These are phyloP conservation scores for Sarocladium strictum DNA, from an alignment of 2,329 filamentous ascomycete species.

Conservation along the genomic window DNA sequence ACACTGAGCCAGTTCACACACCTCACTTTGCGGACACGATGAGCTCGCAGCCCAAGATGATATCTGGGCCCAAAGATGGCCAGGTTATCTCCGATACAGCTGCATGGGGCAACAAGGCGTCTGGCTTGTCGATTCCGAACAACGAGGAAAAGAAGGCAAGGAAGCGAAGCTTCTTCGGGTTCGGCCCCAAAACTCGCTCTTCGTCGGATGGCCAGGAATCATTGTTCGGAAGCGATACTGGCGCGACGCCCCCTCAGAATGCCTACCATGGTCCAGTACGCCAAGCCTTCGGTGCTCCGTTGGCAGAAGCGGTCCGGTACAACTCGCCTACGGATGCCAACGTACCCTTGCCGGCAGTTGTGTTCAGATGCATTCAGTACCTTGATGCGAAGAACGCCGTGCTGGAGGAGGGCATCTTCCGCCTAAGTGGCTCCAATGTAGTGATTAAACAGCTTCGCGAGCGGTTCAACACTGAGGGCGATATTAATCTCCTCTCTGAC, in stretches of 20 bases:
- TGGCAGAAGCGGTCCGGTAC: constrained; percentile 80
- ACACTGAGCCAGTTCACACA: not conserved
- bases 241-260: constrained; percentile 35
- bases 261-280: constrained; percentile 50
- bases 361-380: constrained; percentile 94
- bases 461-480: constrained; percentile 87
- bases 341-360: constrained; percentile 79
- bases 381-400: constrained; percentile 75
- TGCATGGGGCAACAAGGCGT: constrained; percentile 79
- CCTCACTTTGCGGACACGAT: constrained; percentile 21
- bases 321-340: constrained; percentile 68
- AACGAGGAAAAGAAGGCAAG: constrained; percentile 72
- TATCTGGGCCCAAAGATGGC: constrained; percentile 81
- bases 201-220: constrained; percentile 55
- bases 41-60: constrained; percentile 43
- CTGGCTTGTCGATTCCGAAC: constrained; percentile 38
- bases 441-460: constrained; percentile 88
- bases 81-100: constrained; percentile 75
- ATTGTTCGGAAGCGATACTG: constrained; percentile 43
- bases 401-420: constrained; percentile 90
- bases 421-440: constrained; percentile 92
- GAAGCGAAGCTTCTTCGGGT: constrained; percentile 73
- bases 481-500: constrained; percentile 78
- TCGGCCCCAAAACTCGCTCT: constrained; percentile 53
- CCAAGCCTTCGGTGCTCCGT: constrained; percentile 76